Percentiles rank a stretch among this genome's conserved stretches.
Evolutionary conservation across 495 filamentous ascomycete species (phyloP).

Genomic region (Bombardia bombarda): DNA sequence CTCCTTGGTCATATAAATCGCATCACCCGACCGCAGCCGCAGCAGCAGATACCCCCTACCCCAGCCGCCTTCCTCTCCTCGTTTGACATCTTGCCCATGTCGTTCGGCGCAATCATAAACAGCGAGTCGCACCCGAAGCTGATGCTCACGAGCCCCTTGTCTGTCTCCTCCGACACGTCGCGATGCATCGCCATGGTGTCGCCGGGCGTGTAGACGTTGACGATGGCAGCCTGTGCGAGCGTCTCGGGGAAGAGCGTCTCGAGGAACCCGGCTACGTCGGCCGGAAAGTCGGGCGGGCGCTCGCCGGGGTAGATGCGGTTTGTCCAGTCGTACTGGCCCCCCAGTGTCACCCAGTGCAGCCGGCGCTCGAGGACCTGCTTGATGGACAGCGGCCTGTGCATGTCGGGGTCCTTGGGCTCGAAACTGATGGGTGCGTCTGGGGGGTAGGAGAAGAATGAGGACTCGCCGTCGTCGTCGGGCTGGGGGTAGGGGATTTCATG

Average conservation of each 20-base stretch:
- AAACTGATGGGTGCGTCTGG: conserved; percentile 28
- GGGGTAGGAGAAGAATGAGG: conserved; percentile 40
- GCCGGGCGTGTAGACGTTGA: conserved; percentile 82
- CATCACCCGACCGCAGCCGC: conserved; percentile 70
- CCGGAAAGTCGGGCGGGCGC: conserved; percentile 63
- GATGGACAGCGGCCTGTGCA: conserved; percentile 63
- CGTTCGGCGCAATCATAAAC: conserved; percentile 55
- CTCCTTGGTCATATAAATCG: conserved; percentile 70
- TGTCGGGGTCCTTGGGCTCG: conserved; percentile 57
- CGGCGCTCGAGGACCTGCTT: conserved; percentile 62
- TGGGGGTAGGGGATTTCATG: conserved; percentile 65
- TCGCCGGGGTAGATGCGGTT: conserved; percentile 65
- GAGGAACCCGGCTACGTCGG: conserved; percentile 59
- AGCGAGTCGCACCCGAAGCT: conserved; percentile 84
- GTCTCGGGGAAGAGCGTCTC: conserved; percentile 61
- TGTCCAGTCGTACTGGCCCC: conserved; percentile 94
- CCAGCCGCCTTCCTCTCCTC: conserved; percentile 14
- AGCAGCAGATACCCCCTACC: conserved; percentile 44
- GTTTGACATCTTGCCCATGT: conserved; percentile 26
- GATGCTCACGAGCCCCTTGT: conserved; percentile 68
- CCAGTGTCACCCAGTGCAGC: conserved; percentile 87
- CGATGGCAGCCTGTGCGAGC: conserved; percentile 75
- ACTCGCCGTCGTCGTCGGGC: conserved; percentile 6
- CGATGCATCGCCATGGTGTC: conserved; percentile 85
- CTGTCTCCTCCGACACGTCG: conserved; percentile 76